phyloP scores from a whole-genome alignment of 345 rosid genomes.

The Rhodamnia rubescens region DNA sequence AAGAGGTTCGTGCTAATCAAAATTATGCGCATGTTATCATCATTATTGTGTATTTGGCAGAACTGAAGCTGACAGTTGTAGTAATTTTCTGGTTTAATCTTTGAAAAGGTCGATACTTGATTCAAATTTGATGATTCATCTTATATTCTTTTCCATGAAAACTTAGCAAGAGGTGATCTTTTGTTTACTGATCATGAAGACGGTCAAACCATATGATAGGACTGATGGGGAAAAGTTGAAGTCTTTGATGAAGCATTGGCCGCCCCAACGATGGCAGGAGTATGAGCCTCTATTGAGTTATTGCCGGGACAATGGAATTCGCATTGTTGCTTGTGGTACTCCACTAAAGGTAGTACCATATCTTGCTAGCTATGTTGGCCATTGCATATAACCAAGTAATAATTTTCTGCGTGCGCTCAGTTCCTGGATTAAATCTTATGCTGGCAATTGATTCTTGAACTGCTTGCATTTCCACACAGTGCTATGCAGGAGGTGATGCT shows the following conservation, averaged over 20 bases:
- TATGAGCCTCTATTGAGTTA: constrained; percentile 74
- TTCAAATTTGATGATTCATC: not conserved
- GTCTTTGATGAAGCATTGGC: constrained; percentile 56
- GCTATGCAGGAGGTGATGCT: not conserved
- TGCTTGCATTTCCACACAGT: not conserved
- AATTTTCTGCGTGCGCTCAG: not conserved
- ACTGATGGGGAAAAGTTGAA: constrained; percentile 62
- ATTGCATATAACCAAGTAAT: not conserved
- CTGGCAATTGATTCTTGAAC: not conserved
- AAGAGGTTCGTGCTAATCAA: constrained; percentile 27
- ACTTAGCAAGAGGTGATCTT: not conserved
- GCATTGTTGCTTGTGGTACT: constrained; percentile 76
- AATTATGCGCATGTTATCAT: not conserved
- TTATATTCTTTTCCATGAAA: not conserved
- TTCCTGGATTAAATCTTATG: not conserved
- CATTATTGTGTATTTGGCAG: not conserved
- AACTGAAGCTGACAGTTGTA: not conserved
- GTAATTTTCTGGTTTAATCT: not conserved
- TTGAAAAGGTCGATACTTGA: not conserved
- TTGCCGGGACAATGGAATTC: constrained; percentile 63
- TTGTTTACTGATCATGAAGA: not conserved
- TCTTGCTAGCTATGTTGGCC: not conserved
- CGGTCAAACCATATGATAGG: constrained; percentile 27
- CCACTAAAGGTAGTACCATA: constrained; percentile 54
- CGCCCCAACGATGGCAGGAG: constrained; percentile 68